Evolutionary conservation across 2,329 filamentous ascomycete species (phyloP).

Genomic region (Ceratocystis colombiana): DNA sequence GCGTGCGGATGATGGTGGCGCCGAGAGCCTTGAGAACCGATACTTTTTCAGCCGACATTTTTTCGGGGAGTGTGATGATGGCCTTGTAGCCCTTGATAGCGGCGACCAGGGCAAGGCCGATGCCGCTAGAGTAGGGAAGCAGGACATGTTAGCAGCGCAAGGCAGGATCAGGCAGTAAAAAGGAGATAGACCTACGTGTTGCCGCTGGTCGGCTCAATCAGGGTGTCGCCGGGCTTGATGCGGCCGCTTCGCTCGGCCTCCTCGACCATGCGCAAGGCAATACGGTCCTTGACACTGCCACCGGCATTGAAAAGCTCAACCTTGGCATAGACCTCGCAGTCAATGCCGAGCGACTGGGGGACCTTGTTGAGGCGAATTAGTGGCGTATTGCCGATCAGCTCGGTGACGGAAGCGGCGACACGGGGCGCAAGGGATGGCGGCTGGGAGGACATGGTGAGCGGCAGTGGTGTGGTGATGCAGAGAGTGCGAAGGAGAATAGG

Average conservation of each 20-base stretch:
- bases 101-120: conserved; percentile 84
- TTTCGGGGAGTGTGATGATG: conserved; percentile 96
- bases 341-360: conserved; percentile 79
- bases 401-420: conserved; percentile 55
- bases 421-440: conserved; percentile 35
- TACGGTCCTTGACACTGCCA: conserved; percentile 88
- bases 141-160: background rate
- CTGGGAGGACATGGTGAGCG: conserved; percentile 12
- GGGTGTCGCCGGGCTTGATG: conserved; percentile 91
- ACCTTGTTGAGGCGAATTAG: conserved; percentile 88
- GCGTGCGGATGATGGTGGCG: conserved; percentile 94
- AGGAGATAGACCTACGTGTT: conserved; percentile 54
- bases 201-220: conserved; percentile 96
- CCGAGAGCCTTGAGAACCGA: conserved; percentile 86
- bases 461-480: background rate
- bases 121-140: conserved; percentile 45
- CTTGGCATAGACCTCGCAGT: conserved; percentile 83
- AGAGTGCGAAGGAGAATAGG: background rate
- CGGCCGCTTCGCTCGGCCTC: conserved; percentile 82
- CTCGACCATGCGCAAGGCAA: conserved; percentile 94
- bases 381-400: conserved; percentile 94
- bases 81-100: conserved; percentile 97
- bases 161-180: background rate
- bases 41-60: conserved; percentile 98
- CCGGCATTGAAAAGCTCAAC: conserved; percentile 90